These are phyloP conservation scores for Plantago coronopus DNA, from an alignment of 305 asterid species.

Conservation along the genomic window DNA sequence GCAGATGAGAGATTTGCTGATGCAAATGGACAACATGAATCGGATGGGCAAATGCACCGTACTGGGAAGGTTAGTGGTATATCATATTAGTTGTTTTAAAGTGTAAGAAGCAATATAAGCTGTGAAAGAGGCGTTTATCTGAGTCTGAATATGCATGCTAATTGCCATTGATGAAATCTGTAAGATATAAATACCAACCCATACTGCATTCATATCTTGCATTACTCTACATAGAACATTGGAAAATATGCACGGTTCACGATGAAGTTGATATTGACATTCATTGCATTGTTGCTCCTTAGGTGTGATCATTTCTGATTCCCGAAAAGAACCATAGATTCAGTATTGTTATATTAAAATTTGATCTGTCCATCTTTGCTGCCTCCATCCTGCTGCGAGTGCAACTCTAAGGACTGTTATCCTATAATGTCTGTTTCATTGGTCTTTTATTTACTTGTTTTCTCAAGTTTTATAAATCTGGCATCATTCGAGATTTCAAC, in stretches of 20 bases:
- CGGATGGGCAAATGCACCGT: conserved; percentile 40
- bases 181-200: too few species aligned
- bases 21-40: conserved; percentile 42
- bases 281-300: too few species aligned
- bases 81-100: conserved; percentile 18
- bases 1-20: conserved; percentile 86
- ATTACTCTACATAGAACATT: too few species aligned
- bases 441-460: background rate
- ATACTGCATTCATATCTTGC: too few species aligned
- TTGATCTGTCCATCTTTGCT: background rate
- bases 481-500: too few species aligned
- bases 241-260: too few species aligned
- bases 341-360: conserved; percentile 1
- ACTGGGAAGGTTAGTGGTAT: conserved; percentile 48
- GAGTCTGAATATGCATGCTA: background rate
- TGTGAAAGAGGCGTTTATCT: conserved; percentile 11
- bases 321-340: background rate
- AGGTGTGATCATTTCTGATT: background rate
- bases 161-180: too few species aligned
- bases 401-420: conserved; percentile 4
- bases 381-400: conserved; percentile 12
- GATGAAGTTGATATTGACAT: too few species aligned
- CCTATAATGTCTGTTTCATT: background rate
- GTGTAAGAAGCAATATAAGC: conserved; percentile 2
- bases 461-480: background rate